Conservation (phyloP, 305 asterid species). For the Fraxinus nigra region DNA sequence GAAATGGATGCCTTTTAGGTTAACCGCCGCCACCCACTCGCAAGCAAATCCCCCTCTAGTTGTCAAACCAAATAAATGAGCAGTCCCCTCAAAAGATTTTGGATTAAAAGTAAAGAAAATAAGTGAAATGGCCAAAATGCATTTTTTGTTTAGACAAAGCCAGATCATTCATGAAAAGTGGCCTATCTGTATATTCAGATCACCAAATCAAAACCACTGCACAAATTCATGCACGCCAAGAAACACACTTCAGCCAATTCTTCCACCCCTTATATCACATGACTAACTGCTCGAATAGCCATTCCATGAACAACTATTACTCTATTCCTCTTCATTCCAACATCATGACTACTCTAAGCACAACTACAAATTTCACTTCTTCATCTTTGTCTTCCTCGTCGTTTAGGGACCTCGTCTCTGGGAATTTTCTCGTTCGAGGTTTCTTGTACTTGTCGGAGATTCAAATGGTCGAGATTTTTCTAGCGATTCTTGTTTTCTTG, state of each 20-base stretch:
- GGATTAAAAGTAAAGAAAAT: background rate
- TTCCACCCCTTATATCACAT: constrained; percentile 38
- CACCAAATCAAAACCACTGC: constrained; percentile 63
- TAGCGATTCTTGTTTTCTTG: constrained; percentile 52
- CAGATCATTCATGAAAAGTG: background rate
- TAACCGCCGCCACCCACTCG: background rate
- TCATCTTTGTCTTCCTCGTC: constrained; percentile 14
- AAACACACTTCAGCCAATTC: constrained; percentile 1
- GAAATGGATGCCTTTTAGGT: background rate
- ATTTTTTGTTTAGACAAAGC: background rate
- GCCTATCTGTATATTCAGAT: constrained; percentile 50
- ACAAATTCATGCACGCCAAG: constrained; percentile 57
- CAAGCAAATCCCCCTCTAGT: background rate
- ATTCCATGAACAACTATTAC: constrained; percentile 34
- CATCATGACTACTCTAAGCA: constrained; percentile 33
- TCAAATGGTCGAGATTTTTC: constrained; percentile 57
- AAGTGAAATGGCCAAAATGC: background rate
- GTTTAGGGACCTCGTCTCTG: background rate
- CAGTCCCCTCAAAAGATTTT: background rate
- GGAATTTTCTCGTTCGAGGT: background rate
- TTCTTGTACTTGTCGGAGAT: constrained; percentile 39
- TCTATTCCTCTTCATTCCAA: constrained; percentile 32
- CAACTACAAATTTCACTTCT: constrained; percentile 14
- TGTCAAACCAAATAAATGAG: background rate
- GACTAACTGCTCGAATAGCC: constrained; percentile 33